A percentile compares a stretch with the other conserved stretches of the same genome.
Evolutionary conservation across 2,329 filamentous ascomycete species (phyloP).

Genomic region (Aureobasidium zeae): DNA sequence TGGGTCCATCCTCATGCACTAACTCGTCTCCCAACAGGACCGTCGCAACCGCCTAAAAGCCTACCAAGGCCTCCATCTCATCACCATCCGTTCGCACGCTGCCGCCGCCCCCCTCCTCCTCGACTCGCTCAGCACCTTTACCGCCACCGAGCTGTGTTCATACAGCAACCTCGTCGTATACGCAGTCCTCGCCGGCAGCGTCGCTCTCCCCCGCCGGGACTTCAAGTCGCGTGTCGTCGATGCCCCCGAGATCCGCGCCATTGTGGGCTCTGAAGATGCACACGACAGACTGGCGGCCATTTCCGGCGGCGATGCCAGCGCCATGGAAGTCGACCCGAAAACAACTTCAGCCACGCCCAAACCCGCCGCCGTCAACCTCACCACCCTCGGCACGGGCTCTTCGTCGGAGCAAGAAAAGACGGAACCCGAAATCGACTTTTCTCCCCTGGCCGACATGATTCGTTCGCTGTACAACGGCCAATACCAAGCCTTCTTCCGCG

Average conservation of each 20-base stretch:
- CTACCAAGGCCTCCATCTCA: slow-evolving; percentile 87
- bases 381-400: slow-evolving; percentile 60
- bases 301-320: slow-evolving; percentile 61
- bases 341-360: slow-evolving; percentile 41
- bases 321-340: slow-evolving; percentile 24
- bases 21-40: slow-evolving; percentile 41
- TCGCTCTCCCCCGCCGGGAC: slow-evolving; percentile 91
- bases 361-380: slow-evolving; percentile 76
- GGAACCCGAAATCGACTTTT: slow-evolving; percentile 80
- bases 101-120: slow-evolving; percentile 83
- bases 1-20: not conserved
- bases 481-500: slow-evolving; percentile 89
- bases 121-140: slow-evolving; percentile 95
- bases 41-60: slow-evolving; percentile 96
- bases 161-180: slow-evolving; percentile 94
- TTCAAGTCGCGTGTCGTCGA: slow-evolving; percentile 99
- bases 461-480: slow-evolving; percentile 86
- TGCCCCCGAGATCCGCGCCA: slow-evolving; percentile 94
- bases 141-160: slow-evolving; percentile 94
- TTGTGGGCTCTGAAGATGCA: slow-evolving; percentile 64
- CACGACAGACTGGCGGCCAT: slow-evolving; percentile 81
- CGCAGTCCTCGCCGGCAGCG: slow-evolving; percentile 85
- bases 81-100: slow-evolving; percentile 86
- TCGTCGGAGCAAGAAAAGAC: slow-evolving; percentile 61
- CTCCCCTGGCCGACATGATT: slow-evolving; percentile 76